Evolutionary conservation across 768 basidiomycete species (phyloP).

Genomic region (Leccinum subtestaceum): DNA sequence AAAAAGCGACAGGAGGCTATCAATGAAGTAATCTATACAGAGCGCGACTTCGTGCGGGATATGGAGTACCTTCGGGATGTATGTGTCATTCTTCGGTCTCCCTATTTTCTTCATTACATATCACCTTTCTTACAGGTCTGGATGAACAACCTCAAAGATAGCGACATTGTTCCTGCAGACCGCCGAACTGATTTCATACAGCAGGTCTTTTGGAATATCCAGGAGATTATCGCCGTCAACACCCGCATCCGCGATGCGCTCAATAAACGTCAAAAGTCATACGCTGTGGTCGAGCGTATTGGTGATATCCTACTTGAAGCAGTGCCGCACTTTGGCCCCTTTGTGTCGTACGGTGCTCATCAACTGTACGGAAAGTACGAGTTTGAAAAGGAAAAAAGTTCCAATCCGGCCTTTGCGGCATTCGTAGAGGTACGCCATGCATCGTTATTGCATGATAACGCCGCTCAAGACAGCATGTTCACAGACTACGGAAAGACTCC

Average conservation of each 20-base stretch:
- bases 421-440: conserved; percentile 80
- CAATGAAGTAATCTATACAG: conserved; percentile 93
- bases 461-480: conserved; percentile 1
- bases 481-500: conserved; percentile 85
- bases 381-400: conserved; percentile 97
- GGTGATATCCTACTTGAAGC: conserved; percentile 88
- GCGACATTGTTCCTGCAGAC: conserved; percentile 69
- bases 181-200: conserved; percentile 82
- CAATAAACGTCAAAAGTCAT: conserved; percentile 92
- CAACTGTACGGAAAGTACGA: conserved; percentile 98
- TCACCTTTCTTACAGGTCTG: conserved; percentile 55
- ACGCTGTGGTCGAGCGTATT: conserved; percentile 88
- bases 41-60: conserved; percentile 96
- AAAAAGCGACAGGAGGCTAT: conserved; percentile 97
- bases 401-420: conserved; percentile 87
- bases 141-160: conserved; percentile 82
- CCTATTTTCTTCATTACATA: neutral
- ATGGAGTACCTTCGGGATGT: conserved; percentile 98
- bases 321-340: conserved; percentile 87
- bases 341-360: conserved; percentile 93
- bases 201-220: conserved; percentile 98
- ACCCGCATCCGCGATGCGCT: conserved; percentile 88
- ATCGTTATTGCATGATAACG: neutral
- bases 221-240: conserved; percentile 91
- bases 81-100: conserved; percentile 29